Evolutionary conservation across 2,329 filamentous ascomycete species (phyloP), one percentile per base, ranked within the genome.

Genomic region (Blastomyces emzantsi): DNA sequence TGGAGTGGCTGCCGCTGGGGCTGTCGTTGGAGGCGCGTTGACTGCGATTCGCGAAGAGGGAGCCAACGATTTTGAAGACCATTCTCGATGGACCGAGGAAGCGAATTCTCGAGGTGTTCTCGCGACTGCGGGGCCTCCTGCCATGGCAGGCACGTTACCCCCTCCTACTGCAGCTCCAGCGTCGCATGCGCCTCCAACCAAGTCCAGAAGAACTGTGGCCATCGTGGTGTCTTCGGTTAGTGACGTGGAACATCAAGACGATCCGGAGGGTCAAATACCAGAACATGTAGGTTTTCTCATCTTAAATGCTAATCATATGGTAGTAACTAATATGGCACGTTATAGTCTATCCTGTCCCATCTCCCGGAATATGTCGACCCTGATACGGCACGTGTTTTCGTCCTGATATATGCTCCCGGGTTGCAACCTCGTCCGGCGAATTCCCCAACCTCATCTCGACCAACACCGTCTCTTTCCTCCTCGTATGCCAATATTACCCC

Each of bases 31-130:
- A 52, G 91, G 88, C 66, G 92, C 91, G 33, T 80, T 97, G 68
- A 88, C 88, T 62, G 87, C 90, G 19, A 94, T 95, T 68, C 84
- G 89, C 63, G 90, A 96, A 73, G 92, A 95, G 72, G 90, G 92
- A 72, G 87, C 86, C 72, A 84, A 85, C 66, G 88, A 88, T 61
- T 94, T 89, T 74, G 87, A 86, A 67, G 93, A 97, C 74, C 90
- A 94, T 76, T 89, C 90, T 73, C 87, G 90, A 61, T 97, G 93
- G 93, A 92, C 89, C 17, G 92, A 97, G 75, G 92, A 97, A 77
- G 90, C 88, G 28, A 88, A 90, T 69, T 83, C 88, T 59, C 85
- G 88, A 69, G 77, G 76, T 63, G 71, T 71, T 64, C 70, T 66
- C 66, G 70, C 60, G 63, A 57, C 49, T n/a, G 51, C 51, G 28